Evolutionary conservation across 495 filamentous ascomycete genomes (phyloP), one percentile per base, ranked within the genome.

Genomic region (Acidiella bohemica): DNA sequence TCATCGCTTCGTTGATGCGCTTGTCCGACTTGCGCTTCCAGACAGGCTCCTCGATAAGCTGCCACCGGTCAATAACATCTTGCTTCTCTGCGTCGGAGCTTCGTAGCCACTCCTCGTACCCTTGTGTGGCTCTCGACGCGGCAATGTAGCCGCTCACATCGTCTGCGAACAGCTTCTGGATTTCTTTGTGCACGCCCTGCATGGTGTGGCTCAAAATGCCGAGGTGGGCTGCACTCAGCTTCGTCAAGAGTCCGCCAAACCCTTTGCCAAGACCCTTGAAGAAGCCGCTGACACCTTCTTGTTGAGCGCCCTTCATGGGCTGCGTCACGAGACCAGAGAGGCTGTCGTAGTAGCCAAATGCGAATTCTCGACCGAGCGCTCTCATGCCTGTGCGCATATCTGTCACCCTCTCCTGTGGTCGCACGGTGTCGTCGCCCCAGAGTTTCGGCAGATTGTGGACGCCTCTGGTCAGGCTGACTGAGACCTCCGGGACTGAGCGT

Each of bases 361-460:
- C 49, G 23, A 53, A 45, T 22, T 49, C 49, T 40, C 59, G 58
- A 22, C 36, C 46, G 10, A 53, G 56, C 11, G 56, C 59, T 40
- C 68, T 72, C 16, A 84, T 54, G 1, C 82, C 79, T 47, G 72
- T 80, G 40, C 70, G 60, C n/a, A 86, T 56, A 41, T 72, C 73
- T 0, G 76, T 81, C 0, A 93, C 79, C 42, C 77, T 81, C 32
- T 82, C 75, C 0, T 64, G 61, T 9, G 71, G 67, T 11, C 74
- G 69, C 3, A 93, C 76, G 30, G 70, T 84, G 4, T 76, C 69
- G 46, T 85, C 82, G 26, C 83, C 75, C 42, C 86, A 90, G 1
- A 90, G 57, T 40, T 72, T 78, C 0, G 84, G 83, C 1, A 73
- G 75, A 52, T 92, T 93, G 55, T 90, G 81, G 47, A 93, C 92